Conservation (phyloP, 495 filamentous ascomycete genomes). For the Copromyces sp. region DNA sequence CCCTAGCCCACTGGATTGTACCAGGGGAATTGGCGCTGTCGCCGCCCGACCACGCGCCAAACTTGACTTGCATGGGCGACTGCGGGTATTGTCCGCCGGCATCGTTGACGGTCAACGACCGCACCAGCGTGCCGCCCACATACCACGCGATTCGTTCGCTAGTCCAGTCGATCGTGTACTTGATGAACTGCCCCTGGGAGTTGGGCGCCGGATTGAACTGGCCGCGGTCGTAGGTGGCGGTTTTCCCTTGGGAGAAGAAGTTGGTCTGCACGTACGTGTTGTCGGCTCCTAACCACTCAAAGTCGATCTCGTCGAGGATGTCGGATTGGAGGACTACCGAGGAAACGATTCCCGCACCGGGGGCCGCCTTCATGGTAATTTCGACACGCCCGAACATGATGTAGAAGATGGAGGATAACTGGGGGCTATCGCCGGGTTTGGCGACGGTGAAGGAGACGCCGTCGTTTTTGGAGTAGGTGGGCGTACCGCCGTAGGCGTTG, state of each 20-base stretch:
- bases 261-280: constrained; percentile 68
- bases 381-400: constrained; percentile 79
- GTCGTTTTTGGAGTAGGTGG: constrained; percentile 55
- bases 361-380: constrained; percentile 58
- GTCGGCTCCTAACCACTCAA: constrained; percentile 67
- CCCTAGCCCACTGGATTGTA: constrained; percentile 82
- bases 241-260: constrained; percentile 89
- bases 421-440: constrained; percentile 71
- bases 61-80: constrained; percentile 77
- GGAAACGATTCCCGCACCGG: constrained; percentile 66
- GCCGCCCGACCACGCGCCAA: constrained; percentile 83
- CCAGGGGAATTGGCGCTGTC: constrained; percentile 60
- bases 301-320: constrained; percentile 89
- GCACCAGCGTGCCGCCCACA: constrained; percentile 59
- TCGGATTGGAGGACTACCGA: constrained; percentile 83
- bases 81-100: constrained; percentile 72
- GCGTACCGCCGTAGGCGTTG: constrained; percentile 50
- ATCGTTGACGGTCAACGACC: constrained; percentile 50
- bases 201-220: constrained; percentile 53
- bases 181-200: constrained; percentile 63
- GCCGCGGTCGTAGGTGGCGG: constrained; percentile 60
- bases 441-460: constrained; percentile 80
- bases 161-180: constrained; percentile 88
- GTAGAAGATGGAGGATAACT: constrained; percentile 66
- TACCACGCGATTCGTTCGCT: constrained; percentile 67